Evolutionary conservation across 495 filamentous ascomycete species (phyloP).

Genomic region (Penicillium paradoxum): DNA sequence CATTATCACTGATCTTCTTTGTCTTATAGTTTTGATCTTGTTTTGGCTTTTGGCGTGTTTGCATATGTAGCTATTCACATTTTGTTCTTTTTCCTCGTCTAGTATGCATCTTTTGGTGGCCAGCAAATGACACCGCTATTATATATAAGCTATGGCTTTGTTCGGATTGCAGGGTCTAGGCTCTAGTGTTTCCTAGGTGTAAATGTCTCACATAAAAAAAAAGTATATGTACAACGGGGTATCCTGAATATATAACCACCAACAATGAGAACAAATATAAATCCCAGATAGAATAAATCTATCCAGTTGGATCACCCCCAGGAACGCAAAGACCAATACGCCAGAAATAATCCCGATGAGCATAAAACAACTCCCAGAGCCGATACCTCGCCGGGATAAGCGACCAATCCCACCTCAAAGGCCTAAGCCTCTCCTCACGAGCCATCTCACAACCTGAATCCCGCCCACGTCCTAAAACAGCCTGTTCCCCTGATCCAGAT

Average conservation of each 20-base stretch:
- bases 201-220: too few relatives aligned
- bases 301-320: constrained; percentile 60
- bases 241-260: not conserved
- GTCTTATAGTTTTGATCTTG: not conserved
- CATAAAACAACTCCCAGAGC: constrained; percentile 88
- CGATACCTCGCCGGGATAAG: constrained; percentile 59
- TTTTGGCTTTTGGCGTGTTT: not conserved
- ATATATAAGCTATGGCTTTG: too few relatives aligned
- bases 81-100: not conserved
- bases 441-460: constrained; percentile 6
- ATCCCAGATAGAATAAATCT: not conserved
- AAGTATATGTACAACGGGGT: not conserved
- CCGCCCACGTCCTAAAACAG: constrained; percentile 4
- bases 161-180: too few relatives aligned
- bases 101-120: not conserved
- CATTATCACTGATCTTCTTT: not conserved
- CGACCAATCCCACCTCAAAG: constrained; percentile 27
- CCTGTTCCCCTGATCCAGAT: not conserved
- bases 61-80: not conserved
- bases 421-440: constrained; percentile 18
- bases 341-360: constrained; percentile 97
- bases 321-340: constrained; percentile 85
- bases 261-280: not conserved
- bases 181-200: too few relatives aligned
- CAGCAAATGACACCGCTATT: too few relatives aligned